Base-by-base conservation (phyloP, 345 rosid genomes). In the Salix viminalis region DNA sequence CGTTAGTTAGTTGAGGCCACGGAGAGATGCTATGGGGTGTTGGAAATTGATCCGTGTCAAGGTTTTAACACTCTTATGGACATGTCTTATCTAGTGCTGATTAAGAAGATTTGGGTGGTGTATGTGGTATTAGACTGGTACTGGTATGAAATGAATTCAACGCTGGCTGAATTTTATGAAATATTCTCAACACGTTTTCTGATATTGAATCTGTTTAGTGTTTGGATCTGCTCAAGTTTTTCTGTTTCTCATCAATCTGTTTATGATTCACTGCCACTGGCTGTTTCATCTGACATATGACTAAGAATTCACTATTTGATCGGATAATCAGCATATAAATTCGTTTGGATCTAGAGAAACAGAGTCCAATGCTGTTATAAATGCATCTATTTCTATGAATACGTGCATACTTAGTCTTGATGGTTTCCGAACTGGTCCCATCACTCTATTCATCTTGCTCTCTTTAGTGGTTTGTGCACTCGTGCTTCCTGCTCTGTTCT, bases 1-100 rank as follows among this genome's bases (percentile, higher is more conserved):
- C 90, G 32, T 83, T 88, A 32, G 56, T 88, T 79, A 80, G 84
- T 42, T 79, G 80, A 83, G 60, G 54, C 24, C 65, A 30, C 37
- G 58, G 28, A 73, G 52, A 69, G 75, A 76, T 30, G 50, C 66
- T 2, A 13, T 32, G 50, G 34, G 26, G 26, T 66, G 67, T 39
- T 34, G 52, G 36, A 23, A n/a, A n/a, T 37, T 41, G 52, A 23
- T 50, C 3, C 28, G 39, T 16, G 34, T 64, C 61, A 65, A 46
- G 77, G 62, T 34, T 41, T 30, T 74, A 23, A n/a, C 28, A 48
- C 71, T 21, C 56, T 5, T 4, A 26, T 2, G 6, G n/a, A 58
- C 67, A 28, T 10, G n/a, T 56, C 61, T 9, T 23, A 56, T 56
- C 61, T n/a, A 56, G 23, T 56, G 58, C 41, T 44, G 13, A 64